A percentile compares a stretch with the other conserved stretches of the same genome.
Conservation (phyloP, 1,139 yeast genomes). For the Protomyces gravidus region DNA sequence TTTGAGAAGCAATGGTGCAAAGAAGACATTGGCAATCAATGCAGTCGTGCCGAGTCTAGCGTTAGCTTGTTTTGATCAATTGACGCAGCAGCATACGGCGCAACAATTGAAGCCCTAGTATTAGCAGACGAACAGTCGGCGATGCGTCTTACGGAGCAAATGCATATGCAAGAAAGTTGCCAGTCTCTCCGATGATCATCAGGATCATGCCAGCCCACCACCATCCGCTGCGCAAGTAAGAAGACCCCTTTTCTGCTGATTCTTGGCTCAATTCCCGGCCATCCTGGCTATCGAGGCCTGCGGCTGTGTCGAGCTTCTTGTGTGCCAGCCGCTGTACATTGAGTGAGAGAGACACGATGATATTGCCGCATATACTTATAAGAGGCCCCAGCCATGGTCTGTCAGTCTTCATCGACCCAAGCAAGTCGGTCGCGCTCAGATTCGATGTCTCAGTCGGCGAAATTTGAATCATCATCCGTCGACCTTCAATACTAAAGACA, state of each 20-base stretch:
- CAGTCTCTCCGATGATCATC: constrained; percentile 46
- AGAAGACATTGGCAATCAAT: constrained; percentile 45
- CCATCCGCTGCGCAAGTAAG: constrained; percentile 34
- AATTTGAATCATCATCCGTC: no score
- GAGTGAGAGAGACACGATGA: constrained; percentile 42
- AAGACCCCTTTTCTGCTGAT: not conserved
- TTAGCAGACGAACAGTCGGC: not conserved
- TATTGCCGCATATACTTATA: constrained; percentile 42
- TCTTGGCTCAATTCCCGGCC: constrained; percentile 2
- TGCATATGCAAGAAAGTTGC: constrained; percentile 49
- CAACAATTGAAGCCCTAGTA: constrained; percentile 43
- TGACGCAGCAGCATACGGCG: constrained; percentile 31
- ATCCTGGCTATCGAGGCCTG: not conserved
- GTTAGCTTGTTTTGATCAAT: not conserved
- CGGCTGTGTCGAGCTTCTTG: constrained; percentile 33
- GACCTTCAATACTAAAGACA: no score
- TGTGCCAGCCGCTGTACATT: constrained; percentile 45
- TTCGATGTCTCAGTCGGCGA: no score
- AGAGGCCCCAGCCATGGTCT: constrained; percentile 38
- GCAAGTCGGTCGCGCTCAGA: no score
- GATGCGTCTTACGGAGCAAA: constrained; percentile 40
- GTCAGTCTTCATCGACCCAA: not conserved
- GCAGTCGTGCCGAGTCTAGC: constrained; percentile 48
- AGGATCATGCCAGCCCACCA: constrained; percentile 47
- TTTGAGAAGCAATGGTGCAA: constrained; percentile 48